These are phyloP conservation scores for Verticillium dahliae DNA, from an alignment of 2,329 filamentous ascomycete genomes.

Conservation along the genomic window DNA sequence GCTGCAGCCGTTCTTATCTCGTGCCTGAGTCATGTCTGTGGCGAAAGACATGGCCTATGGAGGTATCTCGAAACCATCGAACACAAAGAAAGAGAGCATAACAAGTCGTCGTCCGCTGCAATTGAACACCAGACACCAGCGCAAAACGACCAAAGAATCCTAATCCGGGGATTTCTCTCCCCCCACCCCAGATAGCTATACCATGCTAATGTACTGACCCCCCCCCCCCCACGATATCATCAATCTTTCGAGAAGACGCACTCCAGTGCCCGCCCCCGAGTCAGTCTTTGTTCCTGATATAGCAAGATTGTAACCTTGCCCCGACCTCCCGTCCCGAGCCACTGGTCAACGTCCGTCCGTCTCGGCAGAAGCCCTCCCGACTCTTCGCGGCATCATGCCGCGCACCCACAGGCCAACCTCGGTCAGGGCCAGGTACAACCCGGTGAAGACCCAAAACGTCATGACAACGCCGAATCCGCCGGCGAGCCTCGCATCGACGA, in stretches of 20 bases:
- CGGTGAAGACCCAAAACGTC: conserved; percentile 41
- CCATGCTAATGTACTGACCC: too few species aligned
- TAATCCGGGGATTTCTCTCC: too few species aligned
- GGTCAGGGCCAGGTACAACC: conserved; percentile 41
- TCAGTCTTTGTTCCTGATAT: neutral
- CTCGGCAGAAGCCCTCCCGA: neutral
- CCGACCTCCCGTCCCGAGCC: neutral
- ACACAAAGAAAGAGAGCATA: neutral
- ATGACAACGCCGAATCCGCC: conserved; percentile 39
- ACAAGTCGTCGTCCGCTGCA: neutral
- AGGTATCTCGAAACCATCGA: neutral
- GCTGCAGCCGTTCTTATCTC: neutral
- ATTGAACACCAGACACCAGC: neutral
- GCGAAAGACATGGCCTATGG: neutral
- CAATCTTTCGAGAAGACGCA: too few species aligned
- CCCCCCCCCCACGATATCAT: too few species aligned
- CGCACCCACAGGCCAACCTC: conserved; percentile 32
- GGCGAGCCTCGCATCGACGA: conserved; percentile 36
- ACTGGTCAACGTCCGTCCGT: neutral
- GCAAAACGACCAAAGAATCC: neutral
- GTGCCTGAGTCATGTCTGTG: neutral
- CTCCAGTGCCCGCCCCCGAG: neutral
- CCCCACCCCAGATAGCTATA: too few species aligned
- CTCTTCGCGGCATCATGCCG: conserved; percentile 2
- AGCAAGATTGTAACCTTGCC: neutral